Evolutionary conservation across 2,329 filamentous ascomycete species (phyloP), one percentile per base, ranked within the genome.

Genomic region (Paraconiothyrium sp.): DNA sequence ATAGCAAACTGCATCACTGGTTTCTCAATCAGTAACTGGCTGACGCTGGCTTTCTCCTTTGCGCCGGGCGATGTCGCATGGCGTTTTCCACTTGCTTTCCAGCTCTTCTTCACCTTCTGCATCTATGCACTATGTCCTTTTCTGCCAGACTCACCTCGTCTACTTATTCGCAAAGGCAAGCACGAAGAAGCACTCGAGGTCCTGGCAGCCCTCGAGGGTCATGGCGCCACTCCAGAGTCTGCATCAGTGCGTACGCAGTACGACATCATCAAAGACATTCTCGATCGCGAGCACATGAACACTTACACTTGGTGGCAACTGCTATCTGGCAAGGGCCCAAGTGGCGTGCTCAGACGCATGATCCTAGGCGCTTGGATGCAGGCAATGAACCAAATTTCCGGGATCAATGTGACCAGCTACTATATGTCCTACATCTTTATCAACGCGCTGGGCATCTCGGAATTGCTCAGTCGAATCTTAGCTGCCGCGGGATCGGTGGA

Each of bases 71-170:
- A 74, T 35, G 67, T 78, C 13, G 70, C 75, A 49, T 78, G 76
- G 76, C 68, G 76, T 1, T 76, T 89, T n/a, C 84, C 87, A 0
- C 86, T 85, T 1, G 83, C 85, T 0, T 69, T 88, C 2, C 84
- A 86, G 0, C 84, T 86, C 0, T 80, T 89, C 55, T 86, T 89
- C 63, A 86, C 85, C 0, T 85, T 88, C 0, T 82, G 83, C 62
- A 78, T 89, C 2, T 86, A 74, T 83, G 35, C 86, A 84, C 69
- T 80, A 74, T 63, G 78, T 43, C 84, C 84, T 35, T 78, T 72
- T 68, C 76, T 65, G 64, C 77, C 79, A 55, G 68, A 81, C 76
- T 72, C 76, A 68, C 64, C 84, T 3, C 72, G 86, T 51, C 81
- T 84, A 0, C 76, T 87, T 34, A 83, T 88, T 22, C 78, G 86